Evolutionary conservation across 331 rosid genomes (phyloP).

Genomic region (Saraca asoca): DNA sequence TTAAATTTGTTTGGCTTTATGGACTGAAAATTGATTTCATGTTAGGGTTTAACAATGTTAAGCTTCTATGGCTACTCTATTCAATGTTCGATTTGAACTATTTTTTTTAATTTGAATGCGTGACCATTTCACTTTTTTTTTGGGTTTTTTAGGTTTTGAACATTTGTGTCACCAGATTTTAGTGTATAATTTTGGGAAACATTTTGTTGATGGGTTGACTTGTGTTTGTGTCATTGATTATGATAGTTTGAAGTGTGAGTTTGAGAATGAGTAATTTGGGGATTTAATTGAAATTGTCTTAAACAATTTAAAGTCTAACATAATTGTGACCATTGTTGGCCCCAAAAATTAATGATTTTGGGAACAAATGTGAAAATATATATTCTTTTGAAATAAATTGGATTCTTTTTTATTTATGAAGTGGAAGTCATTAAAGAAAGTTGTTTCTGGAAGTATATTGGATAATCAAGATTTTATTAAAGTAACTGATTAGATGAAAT

Average conservation of each 20-base stretch:
- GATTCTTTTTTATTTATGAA: too few species aligned
- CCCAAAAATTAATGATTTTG: neutral
- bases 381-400: too few species aligned
- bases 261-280: neutral
- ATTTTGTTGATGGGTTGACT: neutral
- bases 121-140: neutral
- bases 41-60: neutral
- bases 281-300: too few species aligned
- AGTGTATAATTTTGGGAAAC: neutral
- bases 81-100: neutral
- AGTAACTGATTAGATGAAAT: too few species aligned
- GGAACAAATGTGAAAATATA: too few species aligned
- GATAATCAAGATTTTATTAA: too few species aligned
- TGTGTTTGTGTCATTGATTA: neutral
- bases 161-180: neutral
- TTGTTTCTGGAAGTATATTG: too few species aligned
- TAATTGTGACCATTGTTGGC: too few species aligned
- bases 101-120: neutral
- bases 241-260: neutral
- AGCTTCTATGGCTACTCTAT: neutral
- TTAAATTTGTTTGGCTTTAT: neutral
- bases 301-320: too few species aligned
- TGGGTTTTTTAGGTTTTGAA: neutral
- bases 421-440: too few species aligned
- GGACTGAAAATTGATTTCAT: neutral